Base-by-base conservation (phyloP, 148 eudicot genomes). In the Persicaria maculosa region DNA sequence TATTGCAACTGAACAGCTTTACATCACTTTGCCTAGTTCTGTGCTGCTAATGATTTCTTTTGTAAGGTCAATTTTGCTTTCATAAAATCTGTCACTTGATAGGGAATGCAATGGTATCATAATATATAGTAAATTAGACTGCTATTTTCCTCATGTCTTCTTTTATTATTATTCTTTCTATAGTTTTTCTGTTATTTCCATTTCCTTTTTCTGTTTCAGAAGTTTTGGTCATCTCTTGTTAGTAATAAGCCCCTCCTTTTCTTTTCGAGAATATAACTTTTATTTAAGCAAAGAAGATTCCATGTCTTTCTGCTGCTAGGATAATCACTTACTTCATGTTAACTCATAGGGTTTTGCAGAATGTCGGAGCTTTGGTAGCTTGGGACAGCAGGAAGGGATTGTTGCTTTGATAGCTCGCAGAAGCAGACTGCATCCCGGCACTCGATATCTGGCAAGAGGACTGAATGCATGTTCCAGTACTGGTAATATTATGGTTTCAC, bases 361-460 rank as follows among this genome's bases (percentile, higher is more conserved):
- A 80, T 84, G 88, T 76, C 88, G 91, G 81, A 87, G 87, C 85
- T 95, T 95, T 83, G 98, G 98, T 75, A 95, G 97, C 85, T 77
- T 81, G 82, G 98, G 98, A 77, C 98, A 95, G 83, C 88, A 95
- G 78, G 98, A 95, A 85, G 98, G 98, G 17, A 72, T 87, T 73
- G 87, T 95, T 78, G 97, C 97, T 72, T 96, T 95, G 72, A 87
- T 79, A 79, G 98, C 97, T 76, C 98, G 98, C 67, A 92, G 98
- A 79, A 95, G 98, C 82, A 88, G 98, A 82, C 84, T 95, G 84
- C 98, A 95, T 82, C 97, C 98, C 77, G 98, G 98, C 58, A 95
- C 98, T 76, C 93, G 98, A 76, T 95, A 92, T 85, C 82, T 95
- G 83, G 98, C 98, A 58, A 88, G 98, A 84, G 98, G 98, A 74